Evolutionary conservation across 163 green algal species (phyloP).

Genomic region (Coccomyxa subellipsoidea): DNA sequence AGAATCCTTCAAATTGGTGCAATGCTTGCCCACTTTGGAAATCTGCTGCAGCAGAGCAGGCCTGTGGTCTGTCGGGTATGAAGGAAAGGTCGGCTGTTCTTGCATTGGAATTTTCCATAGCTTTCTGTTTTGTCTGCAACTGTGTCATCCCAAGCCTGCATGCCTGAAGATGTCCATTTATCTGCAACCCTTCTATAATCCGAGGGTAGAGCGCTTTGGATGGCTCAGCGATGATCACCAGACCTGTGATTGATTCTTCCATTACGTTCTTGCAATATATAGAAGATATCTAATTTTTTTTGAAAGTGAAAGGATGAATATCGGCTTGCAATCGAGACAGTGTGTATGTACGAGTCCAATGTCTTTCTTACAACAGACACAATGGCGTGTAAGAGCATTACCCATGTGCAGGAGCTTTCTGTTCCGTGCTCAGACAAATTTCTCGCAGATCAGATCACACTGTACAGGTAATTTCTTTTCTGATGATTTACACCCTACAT

Average conservation of each 20-base stretch:
- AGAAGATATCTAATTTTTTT: background rate
- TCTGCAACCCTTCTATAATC: background rate
- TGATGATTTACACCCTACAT: too few relatives aligned
- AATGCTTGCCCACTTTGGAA: too few relatives aligned
- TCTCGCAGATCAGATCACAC: background rate
- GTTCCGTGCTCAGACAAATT: background rate
- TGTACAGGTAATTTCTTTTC: background rate
- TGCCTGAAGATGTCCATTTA: too few relatives aligned
- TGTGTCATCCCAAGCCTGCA: too few relatives aligned
- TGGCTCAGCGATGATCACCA: background rate
- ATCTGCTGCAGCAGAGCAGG: too few relatives aligned
- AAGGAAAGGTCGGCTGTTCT: too few relatives aligned
- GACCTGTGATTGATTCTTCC: background rate
- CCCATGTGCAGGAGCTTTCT: background rate
- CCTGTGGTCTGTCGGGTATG: too few relatives aligned
- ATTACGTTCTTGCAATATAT: background rate
- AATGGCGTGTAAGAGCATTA: background rate
- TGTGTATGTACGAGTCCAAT: background rate
- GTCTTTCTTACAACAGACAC: background rate
- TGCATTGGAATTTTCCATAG: too few relatives aligned
- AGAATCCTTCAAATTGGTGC: too few relatives aligned
- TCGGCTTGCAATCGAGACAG: background rate
- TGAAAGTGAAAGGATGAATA: background rate
- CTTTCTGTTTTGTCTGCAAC: too few relatives aligned
- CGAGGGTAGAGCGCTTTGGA: background rate